Conservation (phyloP, 2,329 filamentous ascomycete species). For the Nothophaeocryptopus gaeumannii region DNA sequence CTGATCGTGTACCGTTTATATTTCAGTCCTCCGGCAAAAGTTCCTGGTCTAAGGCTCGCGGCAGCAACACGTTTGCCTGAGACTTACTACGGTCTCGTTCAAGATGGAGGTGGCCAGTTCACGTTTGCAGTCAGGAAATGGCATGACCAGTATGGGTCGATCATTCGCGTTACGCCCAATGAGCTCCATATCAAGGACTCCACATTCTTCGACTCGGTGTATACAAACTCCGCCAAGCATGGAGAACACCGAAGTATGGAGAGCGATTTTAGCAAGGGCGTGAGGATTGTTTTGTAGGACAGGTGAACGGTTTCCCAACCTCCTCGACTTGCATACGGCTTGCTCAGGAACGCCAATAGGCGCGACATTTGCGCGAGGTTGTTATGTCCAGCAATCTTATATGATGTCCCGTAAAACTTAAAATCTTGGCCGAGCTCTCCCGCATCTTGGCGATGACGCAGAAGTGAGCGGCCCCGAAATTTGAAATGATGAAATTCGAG, state of each 20-base stretch:
- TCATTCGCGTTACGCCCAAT: slow-evolving; percentile 38
- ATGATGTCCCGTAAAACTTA: no score
- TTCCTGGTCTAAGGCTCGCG: slow-evolving; percentile 38
- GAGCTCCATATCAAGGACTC: slow-evolving; percentile 40
- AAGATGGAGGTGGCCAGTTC: slow-evolving; percentile 14
- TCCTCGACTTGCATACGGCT: no score
- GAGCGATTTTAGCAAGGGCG: no score
- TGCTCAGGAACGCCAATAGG: no score
- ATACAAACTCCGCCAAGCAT: slow-evolving; percentile 20
- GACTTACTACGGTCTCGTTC: slow-evolving; percentile 36
- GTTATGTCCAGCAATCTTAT: no score
- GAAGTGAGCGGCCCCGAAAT: no score
- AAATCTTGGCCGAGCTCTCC: no score
- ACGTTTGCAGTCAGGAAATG: slow-evolving; percentile 6
- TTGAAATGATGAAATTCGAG: no score
- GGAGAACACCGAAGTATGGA: slow-evolving; percentile 5
- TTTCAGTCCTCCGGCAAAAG: slow-evolving; percentile 35
- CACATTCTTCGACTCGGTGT: slow-evolving; percentile 36
- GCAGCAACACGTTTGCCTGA: slow-evolving; percentile 37
- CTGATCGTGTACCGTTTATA: slow-evolving; percentile 28
- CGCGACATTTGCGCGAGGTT: no score
- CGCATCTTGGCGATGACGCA: no score
- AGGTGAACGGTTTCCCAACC: no score
- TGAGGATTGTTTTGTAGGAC: no score
- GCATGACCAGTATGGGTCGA: slow-evolving; percentile 27